phyloP scores from a whole-genome alignment of 139 green algal genomes.

The Chlorella sp. region DNA sequence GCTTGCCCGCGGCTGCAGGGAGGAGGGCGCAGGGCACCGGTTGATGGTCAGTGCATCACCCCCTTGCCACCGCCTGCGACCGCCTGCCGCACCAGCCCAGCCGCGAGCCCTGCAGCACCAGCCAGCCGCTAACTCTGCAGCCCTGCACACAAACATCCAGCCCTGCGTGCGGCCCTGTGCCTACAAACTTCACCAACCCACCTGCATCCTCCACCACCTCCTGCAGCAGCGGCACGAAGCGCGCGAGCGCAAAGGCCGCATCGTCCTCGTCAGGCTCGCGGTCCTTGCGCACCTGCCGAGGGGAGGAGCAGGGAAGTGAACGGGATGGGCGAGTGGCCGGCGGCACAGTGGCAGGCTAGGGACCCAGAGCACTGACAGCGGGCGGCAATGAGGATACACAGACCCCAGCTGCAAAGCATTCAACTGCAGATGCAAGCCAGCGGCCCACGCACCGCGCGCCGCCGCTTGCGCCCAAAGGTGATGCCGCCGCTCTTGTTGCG shows the following conservation, averaged over 20 bases:
- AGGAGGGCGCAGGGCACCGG: not conserved
- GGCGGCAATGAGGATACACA: too few relatives aligned
- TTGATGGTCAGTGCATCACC: not conserved
- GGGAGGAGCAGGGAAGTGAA: too few relatives aligned
- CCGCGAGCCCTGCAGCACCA: too few relatives aligned
- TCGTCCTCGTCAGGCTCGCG: constrained; percentile 48
- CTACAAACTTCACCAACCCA: not conserved
- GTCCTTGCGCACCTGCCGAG: constrained; percentile 47
- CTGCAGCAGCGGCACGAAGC: constrained; percentile 66
- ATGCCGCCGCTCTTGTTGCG: constrained; percentile 48
- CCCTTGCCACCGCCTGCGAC: too few relatives aligned
- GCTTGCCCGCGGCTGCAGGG: constrained; percentile 46
- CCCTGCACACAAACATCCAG: not conserved
- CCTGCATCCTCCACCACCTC: constrained; percentile 62
- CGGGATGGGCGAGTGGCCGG: too few relatives aligned
- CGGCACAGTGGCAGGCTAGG: too few relatives aligned
- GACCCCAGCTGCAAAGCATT: too few relatives aligned
- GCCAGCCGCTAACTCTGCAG: too few relatives aligned
- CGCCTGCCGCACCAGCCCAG: too few relatives aligned
- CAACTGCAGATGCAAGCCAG: too few relatives aligned
- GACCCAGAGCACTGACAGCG: too few relatives aligned
- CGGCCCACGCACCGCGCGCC: constrained; percentile 21
- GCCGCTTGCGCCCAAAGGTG: constrained; percentile 61
- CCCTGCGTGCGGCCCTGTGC: not conserved
- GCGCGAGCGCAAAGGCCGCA: constrained; percentile 50